Evolutionary conservation across 2,329 filamentous ascomycete species (phyloP), one percentile per base, ranked within the genome.

Genomic region (Diaporthe ilicicola): DNA sequence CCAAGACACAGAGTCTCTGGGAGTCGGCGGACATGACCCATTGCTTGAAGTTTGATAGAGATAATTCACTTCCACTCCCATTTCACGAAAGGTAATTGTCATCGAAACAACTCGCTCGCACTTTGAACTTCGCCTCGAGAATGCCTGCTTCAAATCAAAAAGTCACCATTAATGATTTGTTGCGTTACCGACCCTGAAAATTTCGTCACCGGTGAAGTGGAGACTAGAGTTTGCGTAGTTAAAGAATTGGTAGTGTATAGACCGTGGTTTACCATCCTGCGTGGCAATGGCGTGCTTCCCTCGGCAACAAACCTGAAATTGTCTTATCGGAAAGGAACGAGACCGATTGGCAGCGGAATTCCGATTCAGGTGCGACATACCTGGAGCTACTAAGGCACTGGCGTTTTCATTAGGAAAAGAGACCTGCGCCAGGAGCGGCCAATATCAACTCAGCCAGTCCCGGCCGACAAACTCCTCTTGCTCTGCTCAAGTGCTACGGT

Each of bases 271-370:
- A 34, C 39, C 65, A 59, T 54, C 37, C 53, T n/a, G 39, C 50
- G 13, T 27, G n/a, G 27, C 29, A 68, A 68, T 68, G 65, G 65
- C 65, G 65, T 68, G 65, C 65, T 67, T 56, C 42, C 29, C 51
- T 67, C 51, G 65, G 65, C 65, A 67, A 24, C 13, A 34, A 19
- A 46, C 19, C 19, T 67, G 44, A 56, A 39, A 44, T 56, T 37
- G 9, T n/a, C 15, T 68, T 29, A 29, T 39, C 42, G 44, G 32
- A 37, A n/a, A 48, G 27, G n/a, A 42, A 39, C 19, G 10, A 39
- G 53, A 15, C 65, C n/a, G 15, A 50, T 68, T 59, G n/a, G 19
- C 22, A 50, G 46, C 8, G 32, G 32, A 17, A 19, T 50, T 7
- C 42, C 46, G 29, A 62, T 34, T 17, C 19, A 62, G 27, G 56